A percentile compares a stretch with the other conserved stretches of the same genome.
phyloP scores from a whole-genome alignment of 2,329 filamentous ascomycete genomes.

The Sarocladium oryzae region DNA sequence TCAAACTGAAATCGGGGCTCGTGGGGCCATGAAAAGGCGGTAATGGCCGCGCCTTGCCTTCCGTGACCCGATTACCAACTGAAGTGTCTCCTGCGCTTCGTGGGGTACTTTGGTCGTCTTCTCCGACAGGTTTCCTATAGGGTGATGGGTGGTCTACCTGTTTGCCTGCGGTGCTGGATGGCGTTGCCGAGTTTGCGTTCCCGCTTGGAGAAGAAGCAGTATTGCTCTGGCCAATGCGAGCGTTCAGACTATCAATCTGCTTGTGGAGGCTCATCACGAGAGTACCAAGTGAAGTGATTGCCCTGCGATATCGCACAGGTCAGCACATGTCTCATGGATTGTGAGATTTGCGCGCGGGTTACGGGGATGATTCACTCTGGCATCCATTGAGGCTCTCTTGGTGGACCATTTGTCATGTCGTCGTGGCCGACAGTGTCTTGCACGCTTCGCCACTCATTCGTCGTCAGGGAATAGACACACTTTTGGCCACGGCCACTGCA shows the following conservation, averaged over 20 bases:
- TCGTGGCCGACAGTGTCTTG: background rate
- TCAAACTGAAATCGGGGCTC: slow-evolving; percentile 20
- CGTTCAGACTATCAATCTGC: slow-evolving; percentile 12
- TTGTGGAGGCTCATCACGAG: slow-evolving; percentile 11
- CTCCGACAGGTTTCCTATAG: too few relatives aligned
- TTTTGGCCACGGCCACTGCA: slow-evolving; percentile 13
- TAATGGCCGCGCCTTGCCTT: background rate
- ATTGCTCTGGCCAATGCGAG: slow-evolving; percentile 1
- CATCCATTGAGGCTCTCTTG: background rate
- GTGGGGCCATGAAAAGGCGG: slow-evolving; percentile 18
- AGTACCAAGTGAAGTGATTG: slow-evolving; percentile 8
- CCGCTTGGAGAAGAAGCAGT: background rate
- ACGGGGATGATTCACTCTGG: background rate
- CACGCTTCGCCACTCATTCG: background rate
- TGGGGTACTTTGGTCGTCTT: background rate
- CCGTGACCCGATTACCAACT: background rate
- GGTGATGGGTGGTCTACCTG: background rate
- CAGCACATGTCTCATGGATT: background rate
- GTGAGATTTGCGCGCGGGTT: background rate
- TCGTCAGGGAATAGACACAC: slow-evolving; percentile 13
- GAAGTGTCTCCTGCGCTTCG: background rate
- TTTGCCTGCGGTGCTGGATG: background rate
- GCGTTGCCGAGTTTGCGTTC: background rate
- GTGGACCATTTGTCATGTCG: background rate
- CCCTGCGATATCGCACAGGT: background rate